Percentiles rank a stretch among this genome's conserved stretches.
These are phyloP conservation scores for Ceratobasidium sp. DNA, from an alignment of 1,284 basidiomycete genomes.

Conservation along the genomic window DNA sequence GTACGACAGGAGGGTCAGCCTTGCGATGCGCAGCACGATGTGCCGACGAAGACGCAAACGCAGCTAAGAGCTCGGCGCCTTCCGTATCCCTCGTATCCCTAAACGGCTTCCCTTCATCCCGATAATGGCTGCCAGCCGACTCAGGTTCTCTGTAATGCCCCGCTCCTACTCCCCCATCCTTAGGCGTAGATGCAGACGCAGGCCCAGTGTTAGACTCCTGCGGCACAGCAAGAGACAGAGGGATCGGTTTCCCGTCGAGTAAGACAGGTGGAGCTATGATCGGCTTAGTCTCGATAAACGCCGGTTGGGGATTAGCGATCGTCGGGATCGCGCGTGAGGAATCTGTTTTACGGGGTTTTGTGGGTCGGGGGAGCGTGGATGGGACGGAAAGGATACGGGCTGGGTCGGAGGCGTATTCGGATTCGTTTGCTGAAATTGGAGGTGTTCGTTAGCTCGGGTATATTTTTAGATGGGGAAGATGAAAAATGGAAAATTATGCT, in stretches of 20 bases:
- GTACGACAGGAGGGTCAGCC: too few relatives aligned
- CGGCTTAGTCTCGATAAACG: too few relatives aligned
- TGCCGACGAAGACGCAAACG: background rate
- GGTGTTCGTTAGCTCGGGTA: background rate
- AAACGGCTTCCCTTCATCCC: background rate
- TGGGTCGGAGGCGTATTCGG: slow-evolving; percentile 39
- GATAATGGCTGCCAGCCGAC: slow-evolving; percentile 1
- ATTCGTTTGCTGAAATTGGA: slow-evolving; percentile 4
- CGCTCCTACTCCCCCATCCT: too few relatives aligned
- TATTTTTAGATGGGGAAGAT: too few relatives aligned
- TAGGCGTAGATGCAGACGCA: too few relatives aligned
- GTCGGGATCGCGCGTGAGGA: background rate
- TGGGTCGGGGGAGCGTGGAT: slow-evolving; percentile 20
- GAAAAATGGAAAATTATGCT: too few relatives aligned
- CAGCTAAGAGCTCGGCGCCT: slow-evolving; percentile 18
- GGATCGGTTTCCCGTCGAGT: too few relatives aligned
- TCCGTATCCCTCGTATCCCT: background rate
- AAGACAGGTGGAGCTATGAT: too few relatives aligned
- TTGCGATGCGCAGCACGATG: too few relatives aligned
- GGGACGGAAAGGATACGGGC: slow-evolving; percentile 22
- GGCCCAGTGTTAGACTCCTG: too few relatives aligned
- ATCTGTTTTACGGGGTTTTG: slow-evolving; percentile 20
- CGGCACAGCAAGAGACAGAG: too few relatives aligned
- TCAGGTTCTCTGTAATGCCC: background rate
- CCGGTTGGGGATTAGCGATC: too few relatives aligned